Conservation (phyloP, 345 rosid species). For the Sisymbrium altissimum region DNA sequence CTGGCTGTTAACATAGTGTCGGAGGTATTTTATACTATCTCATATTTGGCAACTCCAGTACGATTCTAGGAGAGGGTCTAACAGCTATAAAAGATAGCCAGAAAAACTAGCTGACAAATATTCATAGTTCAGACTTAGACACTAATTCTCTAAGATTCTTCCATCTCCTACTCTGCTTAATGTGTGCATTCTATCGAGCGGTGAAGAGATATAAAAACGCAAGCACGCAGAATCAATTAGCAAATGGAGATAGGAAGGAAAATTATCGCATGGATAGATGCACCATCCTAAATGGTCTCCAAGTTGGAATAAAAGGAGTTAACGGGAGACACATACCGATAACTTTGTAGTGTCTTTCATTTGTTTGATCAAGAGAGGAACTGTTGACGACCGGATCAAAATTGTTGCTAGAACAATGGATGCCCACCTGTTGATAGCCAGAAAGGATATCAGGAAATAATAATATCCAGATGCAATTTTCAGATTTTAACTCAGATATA, state of each 20-base stretch:
- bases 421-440: slow-evolving; percentile 66
- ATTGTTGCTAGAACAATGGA: slow-evolving; percentile 69
- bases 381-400: slow-evolving; percentile 56
- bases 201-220: not conserved
- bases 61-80: not conserved
- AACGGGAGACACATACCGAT: slow-evolving; percentile 41
- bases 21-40: not conserved
- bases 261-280: not conserved
- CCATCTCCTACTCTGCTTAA: not conserved
- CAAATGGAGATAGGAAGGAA: not conserved
- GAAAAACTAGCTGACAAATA: not conserved
- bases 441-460: not conserved
- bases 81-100: not conserved
- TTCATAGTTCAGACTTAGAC: not conserved
- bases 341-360: slow-evolving; percentile 72
- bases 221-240: not conserved
- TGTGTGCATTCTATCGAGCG: not conserved
- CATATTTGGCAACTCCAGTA: not conserved
- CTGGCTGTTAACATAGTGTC: not conserved
- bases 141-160: not conserved
- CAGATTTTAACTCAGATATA: not conserved
- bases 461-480: not conserved
- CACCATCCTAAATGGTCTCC: not conserved
- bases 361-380: slow-evolving; percentile 75
- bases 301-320: not conserved